Evolutionary conservation across 805 yeast genomes (phyloP), one percentile per base, ranked within the genome.

Genomic region (Candida ovalis): DNA sequence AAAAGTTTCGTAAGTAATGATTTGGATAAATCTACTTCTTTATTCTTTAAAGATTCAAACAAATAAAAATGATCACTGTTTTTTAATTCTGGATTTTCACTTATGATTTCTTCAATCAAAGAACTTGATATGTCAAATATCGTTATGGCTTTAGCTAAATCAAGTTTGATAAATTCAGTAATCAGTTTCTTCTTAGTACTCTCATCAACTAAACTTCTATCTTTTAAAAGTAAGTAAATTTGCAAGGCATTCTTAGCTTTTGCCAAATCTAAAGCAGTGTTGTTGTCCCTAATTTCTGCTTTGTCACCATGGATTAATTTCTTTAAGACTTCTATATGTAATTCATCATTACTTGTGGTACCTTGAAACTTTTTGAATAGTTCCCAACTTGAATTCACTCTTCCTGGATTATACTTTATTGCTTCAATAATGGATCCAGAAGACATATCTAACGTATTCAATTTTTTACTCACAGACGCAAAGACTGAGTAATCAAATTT

Each of bases 391-490:
- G 68, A 54, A 32, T 52, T 53, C 17, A 67, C 69, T 47, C 74
- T 57, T 9, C 71, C 72, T 0, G 74, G 71, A 51, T 69, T 69
- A 33, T 63, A 52, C 49, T 55, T 57, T n/a, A 69, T 55, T 2
- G 65, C 40, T 39, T 66, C 62, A 18, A 50, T 41, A 9, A 61
- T 44, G 0, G 70, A 50, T 7, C 36, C 46, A 12, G 42, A 18
- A 4, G 49, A 37, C 5, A 60, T 17, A 10, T 46, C 41, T n/a
- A 45, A 21, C 2, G 42, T 35, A 1, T 44, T 37, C 4, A 54
- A 21, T 8, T 45, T 51, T 6, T 43, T 49, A 12, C 27, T 37
- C 0, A 60, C 61, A 4, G 55, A 18, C 0, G 58, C 56, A 5
- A 62, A 55, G 9, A 62, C 55, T 1, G 63, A 60, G 47, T 53